Conservation (phyloP, 352 stramenopile genomes). For the Pythium diclinum region DNA sequence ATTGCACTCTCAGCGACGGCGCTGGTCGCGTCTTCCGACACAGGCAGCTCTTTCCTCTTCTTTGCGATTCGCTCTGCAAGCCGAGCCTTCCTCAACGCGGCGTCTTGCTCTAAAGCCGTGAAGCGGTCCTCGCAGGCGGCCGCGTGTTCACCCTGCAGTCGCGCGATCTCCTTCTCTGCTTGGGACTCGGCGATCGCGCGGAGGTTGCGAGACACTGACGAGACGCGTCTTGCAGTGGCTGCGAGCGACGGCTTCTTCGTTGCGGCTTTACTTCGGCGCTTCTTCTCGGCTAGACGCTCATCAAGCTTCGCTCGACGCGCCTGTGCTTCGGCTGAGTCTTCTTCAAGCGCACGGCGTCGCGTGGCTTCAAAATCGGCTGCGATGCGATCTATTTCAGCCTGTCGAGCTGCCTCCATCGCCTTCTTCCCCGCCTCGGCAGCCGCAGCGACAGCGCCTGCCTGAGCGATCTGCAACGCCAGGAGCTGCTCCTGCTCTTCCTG, state of each 20-base stretch:
- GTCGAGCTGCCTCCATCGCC: conserved; percentile 27
- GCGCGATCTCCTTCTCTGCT: conserved; percentile 28
- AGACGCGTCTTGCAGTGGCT: neutral
- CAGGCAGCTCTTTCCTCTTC: conserved; percentile 18
- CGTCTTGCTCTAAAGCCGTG: conserved; percentile 29
- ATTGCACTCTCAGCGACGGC: neutral
- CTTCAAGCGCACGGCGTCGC: conserved; percentile 5
- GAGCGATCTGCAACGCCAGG: conserved; percentile 13
- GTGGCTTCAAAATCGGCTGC: conserved; percentile 23
- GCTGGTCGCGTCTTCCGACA: neutral
- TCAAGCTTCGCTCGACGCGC: conserved; percentile 10
- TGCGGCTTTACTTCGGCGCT: neutral
- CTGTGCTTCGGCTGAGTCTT: conserved; percentile 1
- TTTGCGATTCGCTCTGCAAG: conserved; percentile 33
- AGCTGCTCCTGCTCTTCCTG: conserved; percentile 23
- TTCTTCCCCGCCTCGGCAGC: conserved; percentile 15
- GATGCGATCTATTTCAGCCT: conserved; percentile 30
- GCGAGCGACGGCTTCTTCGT: neutral
- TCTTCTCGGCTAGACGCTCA: conserved; percentile 18
- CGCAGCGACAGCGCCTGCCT: conserved; percentile 14
- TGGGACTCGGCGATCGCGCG: conserved; percentile 16
- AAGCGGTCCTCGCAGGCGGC: conserved; percentile 28
- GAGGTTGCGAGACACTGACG: conserved; percentile 8
- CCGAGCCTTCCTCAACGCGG: conserved; percentile 27
- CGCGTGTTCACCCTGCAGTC: conserved; percentile 31